These are phyloP conservation scores for Lepidium aucheri DNA, from an alignment of 345 rosid species.

Conservation along the genomic window DNA sequence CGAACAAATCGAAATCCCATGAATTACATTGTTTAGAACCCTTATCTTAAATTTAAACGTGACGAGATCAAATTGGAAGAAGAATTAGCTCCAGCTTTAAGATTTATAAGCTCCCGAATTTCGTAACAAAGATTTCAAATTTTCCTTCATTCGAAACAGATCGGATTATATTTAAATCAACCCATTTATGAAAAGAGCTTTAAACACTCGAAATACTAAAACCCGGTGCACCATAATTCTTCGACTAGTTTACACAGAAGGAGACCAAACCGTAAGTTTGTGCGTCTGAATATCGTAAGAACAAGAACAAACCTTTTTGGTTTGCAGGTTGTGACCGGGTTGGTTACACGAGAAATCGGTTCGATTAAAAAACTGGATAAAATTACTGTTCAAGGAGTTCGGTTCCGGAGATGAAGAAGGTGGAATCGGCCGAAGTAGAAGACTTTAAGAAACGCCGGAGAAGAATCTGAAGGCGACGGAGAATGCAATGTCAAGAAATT, in stretches of 20 bases:
- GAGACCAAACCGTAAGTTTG: not conserved
- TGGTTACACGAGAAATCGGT: slow-evolving; percentile 24
- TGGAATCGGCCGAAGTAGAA: slow-evolving; percentile 12
- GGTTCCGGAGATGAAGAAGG: slow-evolving; percentile 18
- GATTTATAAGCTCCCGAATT: too few relatives aligned
- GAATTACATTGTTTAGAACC: not conserved
- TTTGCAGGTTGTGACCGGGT: slow-evolving; percentile 28
- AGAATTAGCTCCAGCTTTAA: not conserved
- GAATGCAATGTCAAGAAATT: slow-evolving; percentile 12
- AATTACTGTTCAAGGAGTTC: slow-evolving; percentile 25
- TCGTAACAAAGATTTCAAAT: not conserved
- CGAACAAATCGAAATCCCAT: not conserved
- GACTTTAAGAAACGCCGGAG: not conserved
- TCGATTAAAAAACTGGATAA: not conserved
- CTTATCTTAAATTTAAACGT: not conserved
- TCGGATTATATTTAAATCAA: not conserved
- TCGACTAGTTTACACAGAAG: too few relatives aligned
- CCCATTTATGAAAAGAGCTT: not conserved
- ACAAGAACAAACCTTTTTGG: slow-evolving; percentile 19
- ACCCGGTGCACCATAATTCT: not conserved
- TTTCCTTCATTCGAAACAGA: not conserved
- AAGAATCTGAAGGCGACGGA: slow-evolving; percentile 3
- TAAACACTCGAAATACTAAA: not conserved
- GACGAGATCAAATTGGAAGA: not conserved
- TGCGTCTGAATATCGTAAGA: not conserved